Percentiles rank a stretch among this genome's conserved stretches.
Evolutionary conservation across 352 stramenopile genomes (phyloP).

Genomic region (Phytophthora ramorum): DNA sequence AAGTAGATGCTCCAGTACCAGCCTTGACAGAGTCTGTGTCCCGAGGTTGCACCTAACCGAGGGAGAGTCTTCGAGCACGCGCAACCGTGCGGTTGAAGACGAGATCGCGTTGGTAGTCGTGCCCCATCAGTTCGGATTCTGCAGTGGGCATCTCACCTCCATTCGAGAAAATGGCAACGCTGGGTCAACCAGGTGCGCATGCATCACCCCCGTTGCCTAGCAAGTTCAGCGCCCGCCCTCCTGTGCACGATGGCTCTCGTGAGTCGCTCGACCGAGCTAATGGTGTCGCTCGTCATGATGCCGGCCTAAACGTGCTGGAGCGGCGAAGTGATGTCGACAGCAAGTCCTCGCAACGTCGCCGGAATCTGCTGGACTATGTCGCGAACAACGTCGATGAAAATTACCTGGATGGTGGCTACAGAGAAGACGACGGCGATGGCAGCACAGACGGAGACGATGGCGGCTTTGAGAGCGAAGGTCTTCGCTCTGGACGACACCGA

Average conservation of each 20-base stretch:
- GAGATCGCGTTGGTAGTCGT: background rate
- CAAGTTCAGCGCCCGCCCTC: conserved; percentile 8
- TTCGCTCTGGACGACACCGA: conserved; percentile 38
- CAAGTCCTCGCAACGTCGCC: conserved; percentile 37
- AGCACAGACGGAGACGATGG: conserved; percentile 25
- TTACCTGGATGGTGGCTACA: conserved; percentile 63
- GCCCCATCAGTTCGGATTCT: conserved; percentile 27
- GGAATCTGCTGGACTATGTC: conserved; percentile 70
- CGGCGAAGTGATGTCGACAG: conserved; percentile 44
- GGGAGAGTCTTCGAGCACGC: background rate
- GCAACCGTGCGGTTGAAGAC: conserved; percentile 12
- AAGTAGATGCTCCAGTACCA: background rate
- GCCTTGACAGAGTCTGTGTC: conserved; percentile 12
- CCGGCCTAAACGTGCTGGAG: conserved; percentile 45
- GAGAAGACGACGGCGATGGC: conserved; percentile 42
- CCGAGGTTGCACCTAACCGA: conserved; percentile 4
- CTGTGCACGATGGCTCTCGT: conserved; percentile 6
- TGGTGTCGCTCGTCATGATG: background rate
- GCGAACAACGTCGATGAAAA: conserved; percentile 56
- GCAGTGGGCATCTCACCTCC: conserved; percentile 2
- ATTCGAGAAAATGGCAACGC: conserved; percentile 17
- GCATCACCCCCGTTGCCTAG: background rate
- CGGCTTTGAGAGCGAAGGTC: conserved; percentile 6
- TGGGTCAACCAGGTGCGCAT: background rate
- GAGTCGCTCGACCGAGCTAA: background rate